phyloP scores from a whole-genome alignment of 441 rosid species.

The Gossypium gossypioides region DNA sequence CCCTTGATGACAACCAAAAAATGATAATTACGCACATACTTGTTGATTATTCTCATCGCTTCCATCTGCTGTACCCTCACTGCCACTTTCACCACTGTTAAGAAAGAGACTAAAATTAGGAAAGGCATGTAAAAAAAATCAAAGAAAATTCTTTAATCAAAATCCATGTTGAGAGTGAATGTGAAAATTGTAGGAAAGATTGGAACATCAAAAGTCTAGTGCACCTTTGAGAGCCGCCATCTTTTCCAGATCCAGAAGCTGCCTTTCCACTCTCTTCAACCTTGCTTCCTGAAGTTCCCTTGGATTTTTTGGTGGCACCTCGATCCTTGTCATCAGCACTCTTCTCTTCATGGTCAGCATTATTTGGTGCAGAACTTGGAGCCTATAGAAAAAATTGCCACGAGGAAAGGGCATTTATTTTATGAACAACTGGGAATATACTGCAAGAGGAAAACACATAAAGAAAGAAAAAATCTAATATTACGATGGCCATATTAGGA shows the following conservation, averaged over 20 bases:
- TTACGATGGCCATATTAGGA: constrained; percentile 73
- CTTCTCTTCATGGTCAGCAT: constrained; percentile 43
- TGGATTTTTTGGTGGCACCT: constrained; percentile 53
- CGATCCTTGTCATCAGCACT: constrained; percentile 42
- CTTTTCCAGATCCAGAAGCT: constrained; percentile 85
- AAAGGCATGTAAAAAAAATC: background rate
- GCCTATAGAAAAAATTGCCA: constrained; percentile 30
- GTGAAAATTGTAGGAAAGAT: background rate
- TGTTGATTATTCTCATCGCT: constrained; percentile 70
- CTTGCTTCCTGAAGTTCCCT: constrained; percentile 49
- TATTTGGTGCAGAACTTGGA: constrained; percentile 40
- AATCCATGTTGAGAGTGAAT: background rate
- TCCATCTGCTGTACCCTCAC: constrained; percentile 87
- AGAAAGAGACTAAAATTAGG: constrained; percentile 17
- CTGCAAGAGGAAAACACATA: background rate
- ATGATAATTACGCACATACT: constrained; percentile 29
- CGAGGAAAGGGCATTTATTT: background rate
- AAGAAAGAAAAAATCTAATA: background rate
- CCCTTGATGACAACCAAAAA: background rate
- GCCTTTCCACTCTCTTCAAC: constrained; percentile 48
- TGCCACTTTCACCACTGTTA: constrained; percentile 75
- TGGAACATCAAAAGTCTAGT: constrained; percentile 6
- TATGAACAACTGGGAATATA: background rate
- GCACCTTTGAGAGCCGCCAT: constrained; percentile 79
- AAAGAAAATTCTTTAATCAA: background rate